Evolutionary conservation across 495 filamentous ascomycete genomes (phyloP).

Genomic region (Amniculicola lignicola): DNA sequence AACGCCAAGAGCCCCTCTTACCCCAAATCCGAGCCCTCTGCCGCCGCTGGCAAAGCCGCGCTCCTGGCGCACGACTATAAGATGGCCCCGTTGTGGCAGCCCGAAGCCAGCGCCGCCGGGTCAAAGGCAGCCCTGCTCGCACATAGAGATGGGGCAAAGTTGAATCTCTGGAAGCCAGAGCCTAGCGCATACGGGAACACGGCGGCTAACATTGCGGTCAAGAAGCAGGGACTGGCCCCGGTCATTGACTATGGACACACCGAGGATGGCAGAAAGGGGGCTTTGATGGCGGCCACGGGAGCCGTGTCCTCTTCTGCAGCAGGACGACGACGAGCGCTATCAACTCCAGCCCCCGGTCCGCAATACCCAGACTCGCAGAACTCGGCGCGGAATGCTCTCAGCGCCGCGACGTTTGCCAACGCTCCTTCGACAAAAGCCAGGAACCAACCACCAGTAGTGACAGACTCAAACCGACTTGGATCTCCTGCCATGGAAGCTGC

Average conservation of each 20-base stretch:
- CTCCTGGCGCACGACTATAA: conserved; percentile 65
- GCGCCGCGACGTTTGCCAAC: conserved; percentile 61
- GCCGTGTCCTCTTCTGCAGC: conserved; percentile 55
- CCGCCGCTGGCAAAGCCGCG: conserved; percentile 67
- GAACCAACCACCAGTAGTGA: background rate
- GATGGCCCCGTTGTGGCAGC: conserved; percentile 53
- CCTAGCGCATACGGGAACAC: conserved; percentile 54
- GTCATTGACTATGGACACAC: conserved; percentile 48
- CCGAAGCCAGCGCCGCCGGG: conserved; percentile 57
- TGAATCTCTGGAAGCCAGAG: conserved; percentile 50
- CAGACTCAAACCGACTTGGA: conserved; percentile 27
- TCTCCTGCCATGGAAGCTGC: conserved; percentile 54
- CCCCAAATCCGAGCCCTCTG: conserved; percentile 59
- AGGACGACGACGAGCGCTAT: conserved; percentile 67
- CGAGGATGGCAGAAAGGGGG: conserved; percentile 53
- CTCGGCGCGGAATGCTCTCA: conserved; percentile 61
- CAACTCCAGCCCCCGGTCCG: conserved; percentile 52
- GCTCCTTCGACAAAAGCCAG: conserved; percentile 37
- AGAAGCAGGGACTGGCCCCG: conserved; percentile 43
- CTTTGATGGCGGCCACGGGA: conserved; percentile 68
- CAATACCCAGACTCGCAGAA: conserved; percentile 59
- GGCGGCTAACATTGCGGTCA: conserved; percentile 58
- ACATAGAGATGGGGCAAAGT: conserved; percentile 56
- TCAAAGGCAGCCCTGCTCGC: conserved; percentile 72
- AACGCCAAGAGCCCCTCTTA: conserved; percentile 58